These are phyloP conservation scores for Batkoa obscura DNA, from an alignment of 371 early-diverging fungal species.

Conservation along the genomic window DNA sequence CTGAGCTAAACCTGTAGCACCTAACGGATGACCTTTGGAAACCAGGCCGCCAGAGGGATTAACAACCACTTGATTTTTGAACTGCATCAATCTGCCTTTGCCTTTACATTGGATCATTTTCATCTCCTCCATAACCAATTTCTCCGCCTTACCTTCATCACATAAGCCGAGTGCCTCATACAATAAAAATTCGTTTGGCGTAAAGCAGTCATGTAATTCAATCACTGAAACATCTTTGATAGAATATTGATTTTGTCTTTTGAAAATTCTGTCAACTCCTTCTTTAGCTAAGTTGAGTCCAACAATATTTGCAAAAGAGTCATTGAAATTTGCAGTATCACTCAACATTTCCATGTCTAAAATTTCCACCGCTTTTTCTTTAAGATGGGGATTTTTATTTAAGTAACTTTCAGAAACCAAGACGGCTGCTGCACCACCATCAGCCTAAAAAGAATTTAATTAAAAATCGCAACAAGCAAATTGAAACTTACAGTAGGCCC, in stretches of 20 bases:
- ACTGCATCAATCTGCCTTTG: conserved; percentile 10
- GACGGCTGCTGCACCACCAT: conserved; percentile 49
- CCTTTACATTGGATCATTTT: conserved; percentile 31
- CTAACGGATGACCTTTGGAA: conserved; percentile 65
- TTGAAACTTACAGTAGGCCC: background rate
- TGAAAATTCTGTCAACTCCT: conserved; percentile 32
- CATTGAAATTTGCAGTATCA: conserved; percentile 38
- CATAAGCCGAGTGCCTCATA: conserved; percentile 58
- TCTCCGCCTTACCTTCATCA: conserved; percentile 37
- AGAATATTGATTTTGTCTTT: conserved; percentile 29
- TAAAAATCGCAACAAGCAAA: background rate
- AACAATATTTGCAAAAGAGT: conserved; percentile 40
- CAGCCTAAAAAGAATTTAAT: conserved; percentile 12
- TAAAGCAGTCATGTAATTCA: conserved; percentile 69
- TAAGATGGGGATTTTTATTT: conserved; percentile 26
- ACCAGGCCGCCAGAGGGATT: conserved; percentile 68
- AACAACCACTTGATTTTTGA: conserved; percentile 24
- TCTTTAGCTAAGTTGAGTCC: conserved; percentile 52
- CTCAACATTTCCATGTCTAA: conserved; percentile 51
- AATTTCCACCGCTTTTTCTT: conserved; percentile 49
- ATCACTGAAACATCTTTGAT: conserved; percentile 42
- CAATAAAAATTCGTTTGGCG: conserved; percentile 58
- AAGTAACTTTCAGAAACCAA: conserved; percentile 50
- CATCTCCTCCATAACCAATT: conserved; percentile 15
- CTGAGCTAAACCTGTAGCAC: conserved; percentile 65